Base-by-base conservation (phyloP, 129 eudicot genomes). In the Helianthus tuberosus region DNA sequence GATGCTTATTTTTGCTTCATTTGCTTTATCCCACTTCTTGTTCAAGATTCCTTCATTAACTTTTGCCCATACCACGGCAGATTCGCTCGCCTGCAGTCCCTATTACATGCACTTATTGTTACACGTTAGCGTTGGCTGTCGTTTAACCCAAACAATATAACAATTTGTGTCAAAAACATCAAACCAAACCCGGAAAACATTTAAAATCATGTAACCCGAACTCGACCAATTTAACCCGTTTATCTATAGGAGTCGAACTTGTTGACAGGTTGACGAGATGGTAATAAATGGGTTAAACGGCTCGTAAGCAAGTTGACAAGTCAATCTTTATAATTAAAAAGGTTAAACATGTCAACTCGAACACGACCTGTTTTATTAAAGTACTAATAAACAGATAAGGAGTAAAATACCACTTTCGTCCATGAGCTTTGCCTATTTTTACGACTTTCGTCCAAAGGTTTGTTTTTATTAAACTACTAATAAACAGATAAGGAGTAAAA, bases 1-100 rank as follows among this genome's bases (percentile, higher is more conserved):
- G 7, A 90, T 23, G 3, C 38, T 23, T 51, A 70, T 69, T 77
- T 93, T 93, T 23, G 89, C 91, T 66, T 81, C 89, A 61, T 77
- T 83, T 53, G 98, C 98, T 76, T 83, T 83, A 13, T 90, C 96
- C 98, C 98, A 93, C 25, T 65, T 71, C 23, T 85, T 86, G 68
- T 61, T 76, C 73, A 90, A 38, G 8, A 93, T 90, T 2, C 91
- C 81, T 73, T 69, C 74, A 75, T 80, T 90, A 69, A 93, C 91
- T 71, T 93, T 85, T 12, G 81, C 87, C 98, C 98, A 93, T 32
- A 86, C 80, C 5, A 85, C 88, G 6, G 89, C 83, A 51, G 97
- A 93, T 73, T 93, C 98, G 20, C 81, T 88, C 20, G 61, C 75
- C 64, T 61, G 67, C 66, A 93, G 54, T 57, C 82, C 90, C 97